Evolutionary conservation across 441 rosid genomes (phyloP), one percentile per base, ranked within the genome.

Genomic region (Gossypium schwendimanii): DNA sequence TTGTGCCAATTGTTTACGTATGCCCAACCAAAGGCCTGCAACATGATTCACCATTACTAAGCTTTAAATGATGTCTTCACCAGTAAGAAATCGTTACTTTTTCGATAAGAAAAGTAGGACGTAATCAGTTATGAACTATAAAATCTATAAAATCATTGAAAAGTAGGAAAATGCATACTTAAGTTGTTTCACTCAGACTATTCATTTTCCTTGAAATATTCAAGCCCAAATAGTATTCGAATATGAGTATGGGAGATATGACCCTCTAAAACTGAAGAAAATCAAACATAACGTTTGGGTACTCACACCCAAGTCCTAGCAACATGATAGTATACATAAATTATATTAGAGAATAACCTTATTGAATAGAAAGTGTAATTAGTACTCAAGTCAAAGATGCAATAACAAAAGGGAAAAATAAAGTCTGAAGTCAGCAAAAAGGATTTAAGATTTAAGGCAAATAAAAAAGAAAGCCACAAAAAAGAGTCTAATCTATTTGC

Each of bases 11-110:
- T 89, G 87, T 87, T 78, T 54, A 91, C 55, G 61, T 88, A 95
- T 18, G 95, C 97, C 98, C 99, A 95, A 11, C 97, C 99, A 71
- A 87, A 95, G 18, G 99, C 99, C 96, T 95, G 86, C 64, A 49
- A 63, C 28, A 28, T 3, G 33, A 69, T 15, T 53, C 18, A 15
- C 53, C 10, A 45, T 3, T 28, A 24, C 6, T 28, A 20, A 8
- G 69, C 57, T 63, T 63, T 18, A 15, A 69, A 11, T 53, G n/a
- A 15, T 17, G 45, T 50, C 24, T 6, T 28, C 24, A 5, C 18
- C 49, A 0, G 31, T 24, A 15, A 52, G 52, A 68, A 69, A 6
- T 28, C 4, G 2, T 69, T 28, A 52, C 14, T 2, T 41, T 49
- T 69, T 3, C 50, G 0, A 17, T 9, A 49, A n/a, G 12, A 18